Conservation (phyloP, 176 grass and related monocot species). For the Tillandsia leiboldiana region DNA sequence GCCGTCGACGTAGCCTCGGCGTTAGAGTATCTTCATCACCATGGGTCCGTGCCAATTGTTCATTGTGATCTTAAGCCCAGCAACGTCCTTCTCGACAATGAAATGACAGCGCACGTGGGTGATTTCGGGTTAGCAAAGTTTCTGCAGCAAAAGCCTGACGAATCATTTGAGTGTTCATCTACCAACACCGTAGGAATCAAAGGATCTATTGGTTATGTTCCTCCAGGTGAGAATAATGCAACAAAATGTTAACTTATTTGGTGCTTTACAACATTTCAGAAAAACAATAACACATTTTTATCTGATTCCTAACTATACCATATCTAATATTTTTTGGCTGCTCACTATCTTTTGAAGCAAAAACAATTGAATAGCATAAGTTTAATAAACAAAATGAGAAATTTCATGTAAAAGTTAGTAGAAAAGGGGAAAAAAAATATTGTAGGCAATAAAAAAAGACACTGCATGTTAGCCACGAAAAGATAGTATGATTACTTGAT, state of each 20-base stretch:
- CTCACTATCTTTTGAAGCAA: too few species aligned
- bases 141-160: background rate
- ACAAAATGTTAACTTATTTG: background rate
- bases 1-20: conserved; percentile 35
- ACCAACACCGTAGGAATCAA: conserved; percentile 18
- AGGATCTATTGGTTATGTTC: conserved; percentile 49
- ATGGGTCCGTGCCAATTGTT: conserved; percentile 22
- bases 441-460: too few species aligned
- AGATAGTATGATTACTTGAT: too few species aligned
- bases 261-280: background rate
- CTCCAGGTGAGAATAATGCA: conserved; percentile 30
- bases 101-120: conserved; percentile 49
- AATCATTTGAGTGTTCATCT: background rate
- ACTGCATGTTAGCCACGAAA: too few species aligned
- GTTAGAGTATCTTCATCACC: conserved; percentile 48
- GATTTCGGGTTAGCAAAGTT: conserved; percentile 45
- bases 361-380: too few species aligned
- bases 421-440: too few species aligned
- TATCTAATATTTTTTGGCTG: too few species aligned
- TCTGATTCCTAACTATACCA: background rate
- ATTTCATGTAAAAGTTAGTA: too few species aligned
- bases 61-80: conserved; percentile 25
- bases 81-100: conserved; percentile 38
- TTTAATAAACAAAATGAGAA: too few species aligned
- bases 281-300: background rate